phyloP scores from a whole-genome alignment of 169 alveolate genomes.

The Babesia bigemina region DNA sequence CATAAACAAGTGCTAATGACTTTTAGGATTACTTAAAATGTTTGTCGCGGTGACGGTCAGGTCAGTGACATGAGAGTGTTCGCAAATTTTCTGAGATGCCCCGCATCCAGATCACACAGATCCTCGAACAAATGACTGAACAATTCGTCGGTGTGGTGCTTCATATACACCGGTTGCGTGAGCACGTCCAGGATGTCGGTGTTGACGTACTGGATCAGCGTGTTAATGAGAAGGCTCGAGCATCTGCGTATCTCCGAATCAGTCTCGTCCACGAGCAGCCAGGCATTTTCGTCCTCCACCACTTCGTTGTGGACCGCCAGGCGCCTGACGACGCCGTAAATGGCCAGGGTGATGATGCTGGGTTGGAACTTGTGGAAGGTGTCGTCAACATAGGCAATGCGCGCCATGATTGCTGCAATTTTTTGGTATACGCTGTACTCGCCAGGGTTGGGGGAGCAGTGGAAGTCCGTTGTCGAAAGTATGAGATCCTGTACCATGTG shows the following conservation, averaged over 20 bases:
- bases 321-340: constrained; percentile 43
- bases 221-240: constrained; percentile 32
- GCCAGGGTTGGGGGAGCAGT: constrained; percentile 42
- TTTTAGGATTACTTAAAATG: no score
- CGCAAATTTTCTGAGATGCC: background rate
- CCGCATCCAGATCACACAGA: constrained; percentile 15
- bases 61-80: constrained; percentile 9
- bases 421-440: constrained; percentile 52
- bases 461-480: constrained; percentile 42
- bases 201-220: constrained; percentile 47
- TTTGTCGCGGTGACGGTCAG: background rate
- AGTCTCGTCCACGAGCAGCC: constrained; percentile 57
- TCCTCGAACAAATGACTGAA: constrained; percentile 35
- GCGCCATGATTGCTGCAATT: constrained; percentile 37
- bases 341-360: constrained; percentile 48
- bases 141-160: constrained; percentile 24
- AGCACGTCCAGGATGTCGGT: constrained; percentile 64
- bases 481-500: constrained; percentile 60
- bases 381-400: constrained; percentile 66
- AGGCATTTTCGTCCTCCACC: constrained; percentile 32
- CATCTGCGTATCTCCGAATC: constrained; percentile 45
- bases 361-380: constrained; percentile 61
- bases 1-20: no score
- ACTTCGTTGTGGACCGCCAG: constrained; percentile 26
- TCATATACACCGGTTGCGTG: constrained; percentile 53